phyloP scores from a whole-genome alignment of 148 eudicot species.

The Rheum nobile region DNA sequence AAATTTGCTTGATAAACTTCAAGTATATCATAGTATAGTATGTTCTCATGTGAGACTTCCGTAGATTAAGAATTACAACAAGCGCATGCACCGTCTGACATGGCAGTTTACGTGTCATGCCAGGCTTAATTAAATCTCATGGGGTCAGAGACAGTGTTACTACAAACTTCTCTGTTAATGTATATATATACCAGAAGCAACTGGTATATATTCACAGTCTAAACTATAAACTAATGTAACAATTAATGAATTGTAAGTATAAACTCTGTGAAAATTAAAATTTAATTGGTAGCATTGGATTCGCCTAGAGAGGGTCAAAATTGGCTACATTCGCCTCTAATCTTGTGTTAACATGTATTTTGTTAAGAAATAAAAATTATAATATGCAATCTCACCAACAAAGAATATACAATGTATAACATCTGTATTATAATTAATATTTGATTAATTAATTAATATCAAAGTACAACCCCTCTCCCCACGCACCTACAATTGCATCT shows the following conservation, averaged over 20 bases:
- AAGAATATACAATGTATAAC: not conserved
- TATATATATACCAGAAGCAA: too few species aligned
- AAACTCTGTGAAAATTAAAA: not conserved
- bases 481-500: not conserved
- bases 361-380: not conserved
- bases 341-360: not conserved
- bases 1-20: not conserved
- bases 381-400: not conserved
- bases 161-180: too few species aligned
- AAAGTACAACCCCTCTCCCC: not conserved
- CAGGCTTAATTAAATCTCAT: not conserved
- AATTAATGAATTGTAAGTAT: not conserved
- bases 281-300: not conserved
- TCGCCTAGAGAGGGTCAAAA: not conserved
- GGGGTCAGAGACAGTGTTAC: not conserved
- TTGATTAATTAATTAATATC: not conserved
- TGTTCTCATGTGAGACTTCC: not conserved
- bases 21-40: not conserved
- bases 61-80: not conserved
- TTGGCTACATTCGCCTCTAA: not conserved
- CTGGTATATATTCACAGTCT: too few species aligned
- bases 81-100: not conserved
- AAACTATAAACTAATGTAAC: not conserved
- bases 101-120: not conserved
- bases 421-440: not conserved